phyloP scores from a whole-genome alignment of 2,329 filamentous ascomycete species.

The Aspergillus tamarii region DNA sequence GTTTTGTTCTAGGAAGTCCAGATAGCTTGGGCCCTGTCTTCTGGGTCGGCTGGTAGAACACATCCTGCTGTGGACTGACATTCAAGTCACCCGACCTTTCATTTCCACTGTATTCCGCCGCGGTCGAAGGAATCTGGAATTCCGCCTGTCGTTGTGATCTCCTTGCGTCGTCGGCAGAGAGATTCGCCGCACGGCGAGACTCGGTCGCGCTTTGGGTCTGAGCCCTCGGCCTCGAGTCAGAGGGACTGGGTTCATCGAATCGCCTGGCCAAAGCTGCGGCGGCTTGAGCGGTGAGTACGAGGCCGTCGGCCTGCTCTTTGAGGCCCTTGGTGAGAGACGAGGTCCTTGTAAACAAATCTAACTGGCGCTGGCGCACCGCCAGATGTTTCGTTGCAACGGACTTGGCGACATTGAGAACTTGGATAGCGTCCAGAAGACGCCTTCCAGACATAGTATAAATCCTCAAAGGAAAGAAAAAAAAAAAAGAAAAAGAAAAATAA shows the following conservation, averaged over 20 bases:
- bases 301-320: constrained; percentile 62
- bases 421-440: constrained; percentile 71
- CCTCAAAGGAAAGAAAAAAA: not conserved
- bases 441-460: constrained; percentile 54
- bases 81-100: constrained; percentile 35
- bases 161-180: constrained; percentile 49
- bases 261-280: constrained; percentile 62
- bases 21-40: constrained; percentile 53
- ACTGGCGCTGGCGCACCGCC: constrained; percentile 61
- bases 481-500: too few relatives aligned
- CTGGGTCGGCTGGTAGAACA: constrained; percentile 58
- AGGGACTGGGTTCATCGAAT: constrained; percentile 53
- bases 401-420: constrained; percentile 70
- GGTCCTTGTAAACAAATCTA: constrained; percentile 66
- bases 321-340: constrained; percentile 67
- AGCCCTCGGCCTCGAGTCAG: constrained; percentile 17
- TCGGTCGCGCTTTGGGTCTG: constrained; percentile 21
- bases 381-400: constrained; percentile 68
- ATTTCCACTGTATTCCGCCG: constrained; percentile 47
- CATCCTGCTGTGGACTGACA: constrained; percentile 60
- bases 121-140: constrained; percentile 55
- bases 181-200: constrained; percentile 27
- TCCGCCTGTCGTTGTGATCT: constrained; percentile 54
- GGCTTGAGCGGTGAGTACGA: constrained; percentile 64
- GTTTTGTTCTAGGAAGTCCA: constrained; percentile 57